Base-by-base conservation (phyloP, 2,329 filamentous ascomycete genomes). In the Aspergillus fischeri region DNA sequence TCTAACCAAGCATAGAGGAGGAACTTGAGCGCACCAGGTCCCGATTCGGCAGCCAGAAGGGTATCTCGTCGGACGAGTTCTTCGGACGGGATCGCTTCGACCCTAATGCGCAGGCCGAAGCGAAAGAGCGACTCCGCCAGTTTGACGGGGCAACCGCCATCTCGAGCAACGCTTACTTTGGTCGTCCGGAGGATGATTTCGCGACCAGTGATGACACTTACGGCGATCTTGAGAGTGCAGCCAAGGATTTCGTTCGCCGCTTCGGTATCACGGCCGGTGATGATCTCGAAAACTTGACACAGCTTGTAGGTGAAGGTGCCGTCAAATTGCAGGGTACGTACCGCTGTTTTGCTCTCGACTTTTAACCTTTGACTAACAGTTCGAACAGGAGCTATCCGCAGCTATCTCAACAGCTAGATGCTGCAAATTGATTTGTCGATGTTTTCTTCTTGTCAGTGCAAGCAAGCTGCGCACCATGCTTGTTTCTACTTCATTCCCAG, bases 51-150 rank as follows among this genome's bases (percentile, higher is more conserved):
- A 77, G 77, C 47, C 94, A 99, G 74, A 97, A 97, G 81, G 90
- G 90, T 66, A 99, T 99, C 65, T 97, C 92, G 0, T 97, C 92
- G 0, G 94, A 99, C 73, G 94, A 99, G 73, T 99, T 96, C 82
- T 99, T 99, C 72, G 92, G 93, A 68, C 93, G 94, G 73, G 91
- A 92, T 53, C 79, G 84, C 55, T 97, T 87, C 75, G 92, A 99
- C 72, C 86, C 92, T 41, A 82, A 81, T 55, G 85, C 88, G 8
- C 89, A 94, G 71, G 81, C 86, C 52, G 93, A 97, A 78, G 93
- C 94, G 66, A 96, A 96, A 80, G 81, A 83, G 25, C 86, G 94
- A 44, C 83, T 99, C 54, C 88, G 91, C 78, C 90, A 92, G 49
- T 99, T 99, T 70, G 93, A 97, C 76, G 92, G 94, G 48, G 92